Evolutionary conservation across 2,329 filamentous ascomycete genomes (phyloP).

Genomic region (Aspergillus persii): DNA sequence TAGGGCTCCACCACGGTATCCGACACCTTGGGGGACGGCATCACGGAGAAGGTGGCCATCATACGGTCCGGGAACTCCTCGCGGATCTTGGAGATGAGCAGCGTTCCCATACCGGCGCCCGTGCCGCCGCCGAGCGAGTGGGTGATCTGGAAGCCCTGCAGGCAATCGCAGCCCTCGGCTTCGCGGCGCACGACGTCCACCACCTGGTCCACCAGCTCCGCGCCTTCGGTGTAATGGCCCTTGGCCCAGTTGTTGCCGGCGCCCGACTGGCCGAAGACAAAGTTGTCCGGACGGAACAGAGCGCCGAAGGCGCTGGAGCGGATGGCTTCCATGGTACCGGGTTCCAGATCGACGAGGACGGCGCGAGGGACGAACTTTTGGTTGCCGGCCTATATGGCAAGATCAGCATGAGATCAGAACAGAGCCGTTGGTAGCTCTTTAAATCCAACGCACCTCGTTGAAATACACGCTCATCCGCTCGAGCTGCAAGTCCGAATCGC

Average conservation of each 20-base stretch:
- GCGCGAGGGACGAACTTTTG: slow-evolving; percentile 99
- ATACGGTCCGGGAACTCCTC: slow-evolving; percentile 99
- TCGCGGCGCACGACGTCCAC: slow-evolving; percentile 98
- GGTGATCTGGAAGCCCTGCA: slow-evolving; percentile 99
- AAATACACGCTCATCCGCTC: slow-evolving; percentile 99
- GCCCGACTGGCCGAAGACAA: slow-evolving; percentile 98
- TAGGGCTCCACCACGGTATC: slow-evolving; percentile 99
- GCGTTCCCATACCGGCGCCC: slow-evolving; percentile 99
- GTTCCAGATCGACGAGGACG: slow-evolving; percentile 98
- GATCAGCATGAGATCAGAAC: slow-evolving; percentile 22
- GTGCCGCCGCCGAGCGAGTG: slow-evolving; percentile 99
- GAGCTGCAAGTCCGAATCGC: slow-evolving; percentile 95
- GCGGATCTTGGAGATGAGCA: slow-evolving; percentile 99
- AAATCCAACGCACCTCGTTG: slow-evolving; percentile 66
- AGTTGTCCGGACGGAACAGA: slow-evolving; percentile 99
- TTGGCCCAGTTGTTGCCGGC: slow-evolving; percentile 99
- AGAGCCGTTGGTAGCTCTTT: neutral
- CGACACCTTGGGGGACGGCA: slow-evolving; percentile 98
- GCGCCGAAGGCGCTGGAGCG: slow-evolving; percentile 96
- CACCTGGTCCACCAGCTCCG: slow-evolving; percentile 96
- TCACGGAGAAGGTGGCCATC: slow-evolving; percentile 99
- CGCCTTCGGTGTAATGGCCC: slow-evolving; percentile 99
- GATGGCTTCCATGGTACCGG: slow-evolving; percentile 99
- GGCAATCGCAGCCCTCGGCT: slow-evolving; percentile 98
- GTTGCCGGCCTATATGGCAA: slow-evolving; percentile 52